A percentile compares a stretch with the other conserved stretches of the same genome.
phyloP scores from a whole-genome alignment of 225 moss, liverwort and hornwort species.

The Neckera pumila region DNA sequence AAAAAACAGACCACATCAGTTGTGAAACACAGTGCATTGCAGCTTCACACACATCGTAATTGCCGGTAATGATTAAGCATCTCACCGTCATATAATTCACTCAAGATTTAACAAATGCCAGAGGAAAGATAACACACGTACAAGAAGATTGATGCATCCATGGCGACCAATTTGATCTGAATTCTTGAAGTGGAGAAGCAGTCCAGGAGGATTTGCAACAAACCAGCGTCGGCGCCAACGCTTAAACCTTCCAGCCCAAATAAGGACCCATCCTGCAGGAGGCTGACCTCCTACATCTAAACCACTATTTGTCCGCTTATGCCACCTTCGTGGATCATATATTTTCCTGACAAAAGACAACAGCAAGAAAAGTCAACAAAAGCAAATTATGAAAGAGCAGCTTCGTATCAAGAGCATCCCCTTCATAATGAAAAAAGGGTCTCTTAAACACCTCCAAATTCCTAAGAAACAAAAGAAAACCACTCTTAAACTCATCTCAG shows the following conservation, averaged over 20 bases:
- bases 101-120: not conserved
- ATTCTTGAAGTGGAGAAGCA: constrained; percentile 90
- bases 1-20: not conserved
- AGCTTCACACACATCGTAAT: not conserved
- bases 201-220: constrained; percentile 95
- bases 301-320: constrained; percentile 48
- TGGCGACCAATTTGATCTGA: constrained; percentile 94
- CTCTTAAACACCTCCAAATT: not conserved
- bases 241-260: constrained; percentile 99
- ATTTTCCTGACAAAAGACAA: constrained; percentile 39
- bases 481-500: not conserved
- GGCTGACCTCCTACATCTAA: constrained; percentile 66
- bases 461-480: not conserved
- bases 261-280: constrained; percentile 95
- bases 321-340: constrained; percentile 96
- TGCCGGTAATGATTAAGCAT: not conserved
- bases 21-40: not conserved
- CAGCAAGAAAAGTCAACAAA: not conserved
- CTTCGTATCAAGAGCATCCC: not conserved
- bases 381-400: not conserved
- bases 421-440: not conserved
- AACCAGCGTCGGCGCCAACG: constrained; percentile 99
- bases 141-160: constrained; percentile 82
- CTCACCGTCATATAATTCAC: not conserved
- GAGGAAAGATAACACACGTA: constrained; percentile 8